Evolutionary conservation across 73 alveolate genomes (phyloP).

Genomic region (Paramecium biaurelia): DNA sequence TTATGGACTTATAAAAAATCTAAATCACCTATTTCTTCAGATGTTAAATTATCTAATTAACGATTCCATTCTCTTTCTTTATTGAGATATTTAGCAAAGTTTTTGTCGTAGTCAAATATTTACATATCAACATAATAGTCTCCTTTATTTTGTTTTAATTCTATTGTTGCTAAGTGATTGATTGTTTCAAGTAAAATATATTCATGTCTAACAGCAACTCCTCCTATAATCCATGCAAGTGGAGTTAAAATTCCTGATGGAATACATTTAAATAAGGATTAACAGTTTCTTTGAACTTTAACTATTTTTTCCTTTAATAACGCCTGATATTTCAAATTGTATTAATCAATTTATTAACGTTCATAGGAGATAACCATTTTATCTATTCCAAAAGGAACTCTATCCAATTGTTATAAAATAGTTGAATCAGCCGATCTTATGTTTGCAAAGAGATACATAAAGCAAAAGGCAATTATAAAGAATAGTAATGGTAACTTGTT

Average conservation of each 20-base stretch:
- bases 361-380: not conserved
- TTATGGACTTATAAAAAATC: not conserved
- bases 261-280: conserved; percentile 24
- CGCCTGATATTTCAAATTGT: not conserved
- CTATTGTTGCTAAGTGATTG: not conserved
- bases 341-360: not conserved
- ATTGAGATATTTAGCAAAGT: not conserved
- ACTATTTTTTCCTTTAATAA: not conserved
- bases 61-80: conserved; percentile 33
- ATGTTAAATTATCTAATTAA: not conserved
- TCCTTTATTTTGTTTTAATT: not conserved
- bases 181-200: not conserved
- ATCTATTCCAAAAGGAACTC: not conserved
- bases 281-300: not conserved
- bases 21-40: not conserved
- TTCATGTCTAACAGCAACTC: conserved; percentile 26
- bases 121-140: not conserved
- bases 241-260: conserved; percentile 48
- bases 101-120: not conserved
- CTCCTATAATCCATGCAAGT: conserved; percentile 11
- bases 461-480: not conserved
- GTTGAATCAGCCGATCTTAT: not conserved
- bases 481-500: not conserved
- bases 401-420: not conserved
- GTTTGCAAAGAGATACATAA: not conserved